Evolutionary conservation across 2,329 filamentous ascomycete genomes (phyloP), one percentile per base, ranked within the genome.

Genomic region (Albifimbria verrucaria): DNA sequence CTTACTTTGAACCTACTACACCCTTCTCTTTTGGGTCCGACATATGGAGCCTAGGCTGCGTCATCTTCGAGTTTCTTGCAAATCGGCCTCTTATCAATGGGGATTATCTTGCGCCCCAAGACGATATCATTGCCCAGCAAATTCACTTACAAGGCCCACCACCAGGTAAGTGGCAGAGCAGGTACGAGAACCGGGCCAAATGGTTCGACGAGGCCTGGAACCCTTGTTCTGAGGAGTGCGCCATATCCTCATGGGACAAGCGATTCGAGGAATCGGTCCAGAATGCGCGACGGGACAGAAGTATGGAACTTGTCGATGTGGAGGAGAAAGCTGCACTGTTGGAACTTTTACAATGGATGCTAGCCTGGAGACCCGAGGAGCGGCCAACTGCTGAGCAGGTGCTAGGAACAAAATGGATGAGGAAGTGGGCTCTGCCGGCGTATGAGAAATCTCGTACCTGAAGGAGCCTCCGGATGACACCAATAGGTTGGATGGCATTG

Each of bases 21-120:
- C 62, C 71, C 15, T 62, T 74, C 7, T 65, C 65, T 2, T 69
- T 68, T 39, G 22, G 62, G 21, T 68, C 69, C 1, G 71, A 75
- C 39, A 71, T 73, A 17, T 75, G 70, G 72, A 70, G 65, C n/a
- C 65, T 75, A 4, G 66, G 62, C 0, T 74, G 67, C 50, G 51
- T 64, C 0, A 70, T 74, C 24, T 75, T 66, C 59, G 55, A 54
- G 28, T 62, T 75, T 12, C 58, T 76, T 11, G 65, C 59, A 6
- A 51, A 55, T 15, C 51, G 57, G 7, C 54, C 61, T 1, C 52
- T 65, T 2, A 55, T 66, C 15, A 56, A 61, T 26, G 57, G 54
- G 2, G 48, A 52, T 2, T 41, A 51, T 1, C 22, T 60, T n/a
- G 47, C 50, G 7, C 45, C 54, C 1, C 52, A 57, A 23, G 56